Base-by-base conservation (phyloP, 208 protist species). In the Porcisia deanei region DNA sequence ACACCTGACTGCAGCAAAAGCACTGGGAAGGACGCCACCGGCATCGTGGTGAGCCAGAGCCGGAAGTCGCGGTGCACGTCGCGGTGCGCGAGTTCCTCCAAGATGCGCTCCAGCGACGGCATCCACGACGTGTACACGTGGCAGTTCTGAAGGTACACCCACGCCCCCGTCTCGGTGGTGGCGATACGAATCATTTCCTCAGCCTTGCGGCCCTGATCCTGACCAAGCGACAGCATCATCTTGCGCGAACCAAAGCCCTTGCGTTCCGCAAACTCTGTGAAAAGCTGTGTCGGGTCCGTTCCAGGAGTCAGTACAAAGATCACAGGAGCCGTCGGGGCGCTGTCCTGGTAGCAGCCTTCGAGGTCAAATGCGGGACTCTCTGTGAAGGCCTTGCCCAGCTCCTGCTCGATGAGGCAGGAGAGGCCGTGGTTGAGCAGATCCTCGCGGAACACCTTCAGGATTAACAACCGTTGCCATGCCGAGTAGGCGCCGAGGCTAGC, bases 121-220 rank as follows among this genome's bases (percentile, higher is more conserved):
- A 99, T 98, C 97, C 97, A 99, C 47, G 92, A 97, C 52, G 91
- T 83, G 87, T 96, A 96, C 22, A 99, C 92, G 87, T 99, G 97
- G 75, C 97, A 99, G 80, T 99, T 99, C 78, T 99, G 95, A 58
- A 99, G 81, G 77, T 97, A 98, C 41, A 99, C 97, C 98, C 97
- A 98, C 81, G 90, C 84, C 25, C 95, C 95, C 2, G 78, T 71
- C 75, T 94, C 88, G 12, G 74, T 82, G 71, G 83, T 89, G 39
- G 78, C 94, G 30, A 81, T 80, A 41, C 85, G 83, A 81, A 98
- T 97, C 91, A 97, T 96, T 77, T 94, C 89, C 79, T 96, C 89
- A 43, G 95, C 95, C 74, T 98, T 98, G 37, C 78, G 75, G 57
- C 96, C 98, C 82, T 99, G 98, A 69, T 98, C 98, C 85, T 99